Evolutionary conservation across 345 rosid species (phyloP), one percentile per base, ranked within the genome.

Genomic region (Eucalyptus leucophloia): DNA sequence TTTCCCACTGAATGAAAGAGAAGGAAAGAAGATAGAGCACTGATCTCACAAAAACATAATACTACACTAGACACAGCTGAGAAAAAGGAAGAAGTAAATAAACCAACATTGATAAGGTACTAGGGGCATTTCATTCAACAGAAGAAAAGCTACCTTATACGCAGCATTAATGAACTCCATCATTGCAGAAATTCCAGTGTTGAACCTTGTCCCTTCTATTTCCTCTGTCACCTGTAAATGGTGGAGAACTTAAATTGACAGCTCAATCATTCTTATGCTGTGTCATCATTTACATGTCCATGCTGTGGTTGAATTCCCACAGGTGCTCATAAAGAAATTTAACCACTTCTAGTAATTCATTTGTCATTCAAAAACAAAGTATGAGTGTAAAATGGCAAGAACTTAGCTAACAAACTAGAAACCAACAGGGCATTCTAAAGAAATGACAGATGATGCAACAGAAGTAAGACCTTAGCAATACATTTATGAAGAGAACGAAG

Each of bases 91-190:
- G n/a, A 32, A 56, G 45, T 49, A 15, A 10, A 65, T 85, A n/a
- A 87, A 81, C 11, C 21, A 90, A 49, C 85, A 18, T 13, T 23
- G 49, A 42, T 34, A 69, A 8, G 17, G 34, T 24, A 37, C 45
- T 30, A 7, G 9, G 16, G 69, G 47, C 83, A 77, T 77, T 77
- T 77, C 47, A 40, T 77, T 77, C 47, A 40, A 77, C 9, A 40
- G 83, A 37, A 77, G 30, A 40, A 34, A 86, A 86, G 87, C 65
- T 82, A 97, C 99, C 99, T 98, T 98, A 87, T 95, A 96, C 5
- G 98, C 97, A 1, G 98, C 96, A 91, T 97, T 98, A 87, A 96
- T 87, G 92, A 98, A 98, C 94, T 96, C 99, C 99, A 98, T 98
- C 99, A 98, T 97, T 88, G 98, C 97, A 82, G 99, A 98, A 90